These are phyloP conservation scores for Amanita pallidorosea DNA, from an alignment of 768 basidiomycete species.

Conservation along the genomic window DNA sequence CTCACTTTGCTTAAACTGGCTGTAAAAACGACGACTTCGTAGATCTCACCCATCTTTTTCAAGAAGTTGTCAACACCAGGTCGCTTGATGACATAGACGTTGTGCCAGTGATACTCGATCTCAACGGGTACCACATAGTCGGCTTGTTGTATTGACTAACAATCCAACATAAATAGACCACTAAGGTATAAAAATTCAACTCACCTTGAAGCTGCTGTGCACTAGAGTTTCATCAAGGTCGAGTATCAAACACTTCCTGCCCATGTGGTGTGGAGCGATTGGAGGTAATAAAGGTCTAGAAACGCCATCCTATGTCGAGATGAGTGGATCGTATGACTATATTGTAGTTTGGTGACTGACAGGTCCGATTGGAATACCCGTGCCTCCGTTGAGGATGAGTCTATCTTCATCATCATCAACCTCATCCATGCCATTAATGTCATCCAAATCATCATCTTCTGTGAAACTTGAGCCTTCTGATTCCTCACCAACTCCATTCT, in stretches of 20 bases:
- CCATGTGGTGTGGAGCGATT: conserved; percentile 66
- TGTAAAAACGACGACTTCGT: conserved; percentile 96
- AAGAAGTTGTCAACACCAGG: conserved; percentile 97
- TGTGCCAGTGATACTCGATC: conserved; percentile 97
- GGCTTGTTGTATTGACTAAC: conserved; percentile 83
- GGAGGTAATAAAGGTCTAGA: conserved; percentile 86
- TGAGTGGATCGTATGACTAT: not conserved
- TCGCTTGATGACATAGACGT: conserved; percentile 97
- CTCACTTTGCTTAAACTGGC: conserved; percentile 93
- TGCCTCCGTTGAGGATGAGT: conserved; percentile 83
- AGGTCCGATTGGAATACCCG: conserved; percentile 89
- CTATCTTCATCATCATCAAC: conserved; percentile 86
- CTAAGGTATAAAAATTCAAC: not conserved
- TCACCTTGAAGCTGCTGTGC: conserved; percentile 96
- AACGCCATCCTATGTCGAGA: conserved; percentile 56
- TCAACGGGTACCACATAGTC: conserved; percentile 99
- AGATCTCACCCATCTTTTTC: conserved; percentile 97
- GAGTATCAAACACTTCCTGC: conserved; percentile 91
- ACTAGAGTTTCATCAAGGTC: conserved; percentile 97
- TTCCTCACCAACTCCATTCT: conserved; percentile 40
- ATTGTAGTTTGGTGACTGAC: conserved; percentile 34
- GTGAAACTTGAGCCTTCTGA: conserved; percentile 59
- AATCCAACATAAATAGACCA: not conserved
- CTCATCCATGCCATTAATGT: conserved; percentile 37
- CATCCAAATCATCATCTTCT: conserved; percentile 58